A percentile compares a stretch with the other conserved stretches of the same genome.
Conservation (phyloP, 371 early-diverging fungal species). For the Nematocida sp. region DNA sequence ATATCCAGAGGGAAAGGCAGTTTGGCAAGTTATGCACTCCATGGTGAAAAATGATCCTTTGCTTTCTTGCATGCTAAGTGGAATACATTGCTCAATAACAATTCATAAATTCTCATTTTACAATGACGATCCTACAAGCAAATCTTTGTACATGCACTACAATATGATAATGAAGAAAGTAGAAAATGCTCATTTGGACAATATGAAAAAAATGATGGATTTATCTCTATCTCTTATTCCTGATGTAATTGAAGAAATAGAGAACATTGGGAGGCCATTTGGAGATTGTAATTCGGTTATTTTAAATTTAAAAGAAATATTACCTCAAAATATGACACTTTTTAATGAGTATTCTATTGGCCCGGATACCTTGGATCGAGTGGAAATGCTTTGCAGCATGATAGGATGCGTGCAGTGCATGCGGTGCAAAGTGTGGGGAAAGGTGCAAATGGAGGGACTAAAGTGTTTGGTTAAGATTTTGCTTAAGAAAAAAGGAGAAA, state of each 20-base stretch:
- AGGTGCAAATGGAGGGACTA: slow-evolving; percentile 48
- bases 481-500: not conserved
- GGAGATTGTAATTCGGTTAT: not conserved
- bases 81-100: slow-evolving; percentile 34
- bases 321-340: not conserved
- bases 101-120: slow-evolving; percentile 42
- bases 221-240: slow-evolving; percentile 44
- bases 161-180: slow-evolving; percentile 25
- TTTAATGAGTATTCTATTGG: not conserved
- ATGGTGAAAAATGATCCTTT: slow-evolving; percentile 22
- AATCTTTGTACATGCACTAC: slow-evolving; percentile 40
- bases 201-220: slow-evolving; percentile 20
- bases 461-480: slow-evolving; percentile 30
- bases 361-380: not conserved
- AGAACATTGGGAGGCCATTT: not conserved
- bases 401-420: slow-evolving; percentile 45
- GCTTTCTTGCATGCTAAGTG: not conserved
- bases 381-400: not conserved
- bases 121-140: slow-evolving; percentile 17
- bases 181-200: slow-evolving; percentile 2
- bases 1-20: slow-evolving; percentile 21
- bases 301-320: not conserved
- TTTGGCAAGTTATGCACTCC: slow-evolving; percentile 28
- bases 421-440: slow-evolving; percentile 56
- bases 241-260: not conserved